Conservation (phyloP, 1,284 basidiomycete species). For the Mycosarcoma mackinlayi region DNA sequence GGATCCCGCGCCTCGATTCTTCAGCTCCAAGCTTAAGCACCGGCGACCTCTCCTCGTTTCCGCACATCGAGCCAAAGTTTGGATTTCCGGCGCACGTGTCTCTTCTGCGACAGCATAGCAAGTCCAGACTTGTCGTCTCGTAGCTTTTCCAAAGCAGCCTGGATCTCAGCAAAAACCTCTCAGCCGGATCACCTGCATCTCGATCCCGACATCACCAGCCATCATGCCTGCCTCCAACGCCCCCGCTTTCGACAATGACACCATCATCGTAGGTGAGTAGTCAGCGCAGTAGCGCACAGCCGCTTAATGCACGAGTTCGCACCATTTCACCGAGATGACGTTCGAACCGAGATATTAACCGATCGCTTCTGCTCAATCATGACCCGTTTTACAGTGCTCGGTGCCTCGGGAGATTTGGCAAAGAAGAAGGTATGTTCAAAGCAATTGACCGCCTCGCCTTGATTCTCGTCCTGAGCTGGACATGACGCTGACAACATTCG, state of each 20-base stretch:
- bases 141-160: neutral
- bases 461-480: too few relatives aligned
- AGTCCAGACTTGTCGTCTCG: too few relatives aligned
- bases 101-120: too few relatives aligned
- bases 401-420: slow-evolving; percentile 95
- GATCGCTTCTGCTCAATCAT: neutral
- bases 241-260: slow-evolving; percentile 58
- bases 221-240: slow-evolving; percentile 44
- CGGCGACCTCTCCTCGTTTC: neutral
- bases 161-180: neutral
- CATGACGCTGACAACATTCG: slow-evolving; percentile 2
- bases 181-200: neutral
- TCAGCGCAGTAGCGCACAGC: neutral
- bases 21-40: too few relatives aligned
- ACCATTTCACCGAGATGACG: neutral
- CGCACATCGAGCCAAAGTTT: too few relatives aligned
- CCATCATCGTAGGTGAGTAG: slow-evolving; percentile 64
- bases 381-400: slow-evolving; percentile 76
- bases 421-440: slow-evolving; percentile 87
- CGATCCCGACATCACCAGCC: slow-evolving; percentile 4
- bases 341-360: neutral
- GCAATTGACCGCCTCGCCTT: too few relatives aligned
- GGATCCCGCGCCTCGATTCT: too few relatives aligned
- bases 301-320: neutral
- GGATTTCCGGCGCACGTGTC: too few relatives aligned